Conservation (phyloP, 2,329 filamentous ascomycete genomes). For the Gyromitra esculenta region DNA sequence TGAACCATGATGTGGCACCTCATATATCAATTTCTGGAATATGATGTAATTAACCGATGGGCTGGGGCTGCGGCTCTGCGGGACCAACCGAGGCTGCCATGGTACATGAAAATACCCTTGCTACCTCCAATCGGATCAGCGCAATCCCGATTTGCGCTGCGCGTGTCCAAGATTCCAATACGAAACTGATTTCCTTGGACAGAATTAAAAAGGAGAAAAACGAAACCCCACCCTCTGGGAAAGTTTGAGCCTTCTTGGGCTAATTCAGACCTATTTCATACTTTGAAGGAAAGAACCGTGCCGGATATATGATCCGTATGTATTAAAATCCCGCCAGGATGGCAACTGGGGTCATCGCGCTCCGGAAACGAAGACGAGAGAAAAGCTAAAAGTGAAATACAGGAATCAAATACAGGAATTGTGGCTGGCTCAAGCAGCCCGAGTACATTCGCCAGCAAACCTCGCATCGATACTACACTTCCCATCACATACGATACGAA, state of each 20-base stretch:
- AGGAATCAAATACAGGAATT: conserved; percentile 11
- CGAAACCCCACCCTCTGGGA: not conserved
- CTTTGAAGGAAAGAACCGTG: not conserved
- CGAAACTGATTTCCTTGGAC: not conserved
- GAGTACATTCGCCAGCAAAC: conserved; percentile 32
- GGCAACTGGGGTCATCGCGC: not conserved
- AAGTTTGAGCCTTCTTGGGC: not conserved
- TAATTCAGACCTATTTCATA: not conserved
- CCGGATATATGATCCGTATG: not conserved
- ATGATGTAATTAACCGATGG: conserved; percentile 39
- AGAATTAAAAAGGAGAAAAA: conserved; percentile 10
- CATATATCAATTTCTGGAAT: conserved; percentile 14
- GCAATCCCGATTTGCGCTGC: conserved; percentile 18
- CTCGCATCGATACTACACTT: conserved; percentile 26
- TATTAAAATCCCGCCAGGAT: not conserved
- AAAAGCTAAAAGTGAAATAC: conserved; percentile 18
- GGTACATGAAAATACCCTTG: conserved; percentile 20
- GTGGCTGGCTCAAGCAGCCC: conserved; percentile 13
- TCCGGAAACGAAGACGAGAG: not conserved
- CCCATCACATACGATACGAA: conserved; percentile 28
- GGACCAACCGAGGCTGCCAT: conserved; percentile 28
- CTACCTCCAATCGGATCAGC: conserved; percentile 24
- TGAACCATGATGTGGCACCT: conserved; percentile 19
- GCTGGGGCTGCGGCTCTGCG: conserved; percentile 39
- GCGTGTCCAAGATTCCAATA: conserved; percentile 18